A percentile compares a stretch with the other conserved stretches of the same genome.
phyloP scores from a whole-genome alignment of 306 rosid species.

The Ormosia semicastrata region DNA sequence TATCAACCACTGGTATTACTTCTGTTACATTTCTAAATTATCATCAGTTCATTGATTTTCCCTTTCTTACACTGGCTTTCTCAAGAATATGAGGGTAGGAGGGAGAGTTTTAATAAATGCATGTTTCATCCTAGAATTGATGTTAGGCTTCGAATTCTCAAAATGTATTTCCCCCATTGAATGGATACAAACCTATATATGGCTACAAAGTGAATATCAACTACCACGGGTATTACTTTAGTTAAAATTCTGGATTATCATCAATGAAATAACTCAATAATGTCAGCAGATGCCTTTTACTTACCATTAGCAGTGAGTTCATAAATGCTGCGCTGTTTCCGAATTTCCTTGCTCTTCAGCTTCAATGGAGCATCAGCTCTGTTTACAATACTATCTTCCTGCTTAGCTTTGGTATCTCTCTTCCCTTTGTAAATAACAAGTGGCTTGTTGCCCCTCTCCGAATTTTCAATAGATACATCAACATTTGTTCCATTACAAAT shows the following conservation, averaged over 20 bases:
- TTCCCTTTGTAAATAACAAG: constrained; percentile 26
- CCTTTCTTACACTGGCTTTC: neutral
- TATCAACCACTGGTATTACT: neutral
- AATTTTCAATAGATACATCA: constrained; percentile 25
- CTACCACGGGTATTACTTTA: neutral
- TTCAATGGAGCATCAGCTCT: constrained; percentile 30
- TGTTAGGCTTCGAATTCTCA: neutral
- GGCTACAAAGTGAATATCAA: neutral
- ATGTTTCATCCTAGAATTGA: neutral
- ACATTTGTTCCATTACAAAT: constrained; percentile 22
- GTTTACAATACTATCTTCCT: constrained; percentile 21
- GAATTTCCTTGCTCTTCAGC: constrained; percentile 47
- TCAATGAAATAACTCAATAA: neutral
- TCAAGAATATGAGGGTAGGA: neutral
- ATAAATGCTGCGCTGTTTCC: constrained; percentile 61
- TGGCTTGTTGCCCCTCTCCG: constrained; percentile 22
- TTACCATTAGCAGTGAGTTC: constrained; percentile 62
- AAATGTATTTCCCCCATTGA: neutral
- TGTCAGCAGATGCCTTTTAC: neutral
- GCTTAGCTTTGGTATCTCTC: constrained; percentile 30
- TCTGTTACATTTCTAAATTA: neutral
- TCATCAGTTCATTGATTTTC: neutral
- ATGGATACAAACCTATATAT: neutral
- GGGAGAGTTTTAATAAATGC: neutral
- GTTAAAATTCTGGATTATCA: neutral